Evolutionary conservation across 306 rosid genomes (phyloP).

Genomic region (Rosa multiflora): DNA sequence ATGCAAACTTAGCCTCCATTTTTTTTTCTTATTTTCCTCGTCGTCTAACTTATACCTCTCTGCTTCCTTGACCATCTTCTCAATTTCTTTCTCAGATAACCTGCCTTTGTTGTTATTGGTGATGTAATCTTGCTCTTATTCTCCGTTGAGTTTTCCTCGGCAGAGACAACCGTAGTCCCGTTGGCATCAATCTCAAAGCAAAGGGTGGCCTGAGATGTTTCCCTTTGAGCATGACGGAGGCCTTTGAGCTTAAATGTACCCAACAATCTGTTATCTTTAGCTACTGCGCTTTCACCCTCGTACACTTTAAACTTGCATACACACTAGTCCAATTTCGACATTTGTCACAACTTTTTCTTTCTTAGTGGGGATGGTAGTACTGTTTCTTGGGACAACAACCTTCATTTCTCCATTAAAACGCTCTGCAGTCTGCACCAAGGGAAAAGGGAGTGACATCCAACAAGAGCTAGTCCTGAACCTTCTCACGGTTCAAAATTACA

Average conservation of each 20-base stretch:
- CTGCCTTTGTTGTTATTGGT: too few relatives aligned
- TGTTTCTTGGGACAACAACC: constrained; percentile 4
- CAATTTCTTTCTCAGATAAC: too few relatives aligned
- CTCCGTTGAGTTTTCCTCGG: too few relatives aligned
- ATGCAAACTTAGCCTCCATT: too few relatives aligned
- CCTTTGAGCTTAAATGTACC: constrained; percentile 10
- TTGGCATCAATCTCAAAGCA: too few relatives aligned
- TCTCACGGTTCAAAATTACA: constrained; percentile 5
- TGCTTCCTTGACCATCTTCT: too few relatives aligned
- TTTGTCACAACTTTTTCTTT: not conserved
- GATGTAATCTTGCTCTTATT: too few relatives aligned
- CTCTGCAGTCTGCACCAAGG: not conserved
- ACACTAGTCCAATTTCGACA: too few relatives aligned
- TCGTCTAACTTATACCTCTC: too few relatives aligned
- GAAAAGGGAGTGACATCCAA: constrained; percentile 1
- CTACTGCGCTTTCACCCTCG: constrained; percentile 10
- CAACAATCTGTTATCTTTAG: constrained; percentile 7
- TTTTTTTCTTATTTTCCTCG: too few relatives aligned
- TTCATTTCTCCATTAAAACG: not conserved
- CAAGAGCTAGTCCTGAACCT: not conserved
- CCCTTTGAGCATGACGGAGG: not conserved
- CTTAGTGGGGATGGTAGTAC: constrained; percentile 11
- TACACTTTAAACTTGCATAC: constrained; percentile 1
- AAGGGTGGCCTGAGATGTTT: too few relatives aligned
- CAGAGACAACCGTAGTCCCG: too few relatives aligned